Percentiles rank a stretch among this genome's conserved stretches.
Conservation (phyloP, 1,139 yeast species). For the Geotrichum restrictum region DNA sequence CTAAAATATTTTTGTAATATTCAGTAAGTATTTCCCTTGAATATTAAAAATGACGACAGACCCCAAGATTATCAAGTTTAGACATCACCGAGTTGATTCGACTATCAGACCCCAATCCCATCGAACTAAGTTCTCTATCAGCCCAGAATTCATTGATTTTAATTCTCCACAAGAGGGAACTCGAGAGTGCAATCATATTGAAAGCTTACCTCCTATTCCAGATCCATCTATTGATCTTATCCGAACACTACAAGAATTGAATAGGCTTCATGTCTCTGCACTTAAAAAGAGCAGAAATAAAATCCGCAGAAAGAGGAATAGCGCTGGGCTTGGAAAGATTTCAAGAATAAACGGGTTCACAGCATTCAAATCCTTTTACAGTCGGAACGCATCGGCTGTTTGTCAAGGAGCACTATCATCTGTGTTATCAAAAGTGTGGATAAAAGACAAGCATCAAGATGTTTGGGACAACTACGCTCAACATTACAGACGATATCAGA, state of each 20-base stretch:
- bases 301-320: not conserved
- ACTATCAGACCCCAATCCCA: too few relatives aligned
- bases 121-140: not conserved
- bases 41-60: too few relatives aligned
- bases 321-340: not conserved
- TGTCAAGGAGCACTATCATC: conserved; percentile 18
- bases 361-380: conserved; percentile 19
- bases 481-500: conserved; percentile 15
- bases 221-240: conserved; percentile 8
- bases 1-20: too few relatives aligned
- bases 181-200: conserved; percentile 14
- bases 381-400: conserved; percentile 9
- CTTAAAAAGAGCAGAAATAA: not conserved
- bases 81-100: not conserved
- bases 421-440: conserved; percentile 18
- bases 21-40: too few relatives aligned
- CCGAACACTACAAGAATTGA: conserved; percentile 9
- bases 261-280: not conserved
- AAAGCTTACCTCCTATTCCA: conserved; percentile 17
- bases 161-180: conserved; percentile 15
- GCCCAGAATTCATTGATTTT: conserved; percentile 17
- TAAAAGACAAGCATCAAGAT: conserved; percentile 13
- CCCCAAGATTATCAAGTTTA: not conserved
- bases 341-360: conserved; percentile 20
- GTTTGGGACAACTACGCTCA: conserved; percentile 19